Percentiles rank a stretch among this genome's conserved stretches.
Conservation (phyloP, 352 stramenopile genomes). For the Aphanomyces stellatus region DNA sequence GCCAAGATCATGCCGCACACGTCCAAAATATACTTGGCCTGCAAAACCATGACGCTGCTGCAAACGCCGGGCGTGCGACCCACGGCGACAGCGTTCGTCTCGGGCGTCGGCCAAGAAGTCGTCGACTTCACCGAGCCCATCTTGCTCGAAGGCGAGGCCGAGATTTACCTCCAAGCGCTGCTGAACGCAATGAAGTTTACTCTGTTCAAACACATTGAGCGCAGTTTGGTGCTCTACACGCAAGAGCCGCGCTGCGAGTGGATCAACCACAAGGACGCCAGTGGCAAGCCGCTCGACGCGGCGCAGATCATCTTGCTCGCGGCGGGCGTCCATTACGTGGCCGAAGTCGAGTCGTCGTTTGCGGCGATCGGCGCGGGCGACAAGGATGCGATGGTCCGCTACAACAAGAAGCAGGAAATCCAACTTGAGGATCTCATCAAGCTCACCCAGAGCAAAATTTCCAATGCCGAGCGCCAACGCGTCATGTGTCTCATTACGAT, state of each 20-base stretch:
- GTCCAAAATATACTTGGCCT: slow-evolving; percentile 94
- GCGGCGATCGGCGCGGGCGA: slow-evolving; percentile 61
- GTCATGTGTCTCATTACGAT: slow-evolving; percentile 96
- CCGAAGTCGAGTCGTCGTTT: slow-evolving; percentile 86
- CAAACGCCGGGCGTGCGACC: slow-evolving; percentile 51
- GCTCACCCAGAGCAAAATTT: slow-evolving; percentile 87
- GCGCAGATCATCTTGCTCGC: slow-evolving; percentile 93
- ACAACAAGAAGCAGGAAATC: slow-evolving; percentile 88
- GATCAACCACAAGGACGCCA: slow-evolving; percentile 92
- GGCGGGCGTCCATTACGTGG: slow-evolving; percentile 89
- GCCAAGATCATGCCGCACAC: slow-evolving; percentile 93
- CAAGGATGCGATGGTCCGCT: slow-evolving; percentile 79
- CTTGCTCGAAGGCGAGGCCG: slow-evolving; percentile 92
- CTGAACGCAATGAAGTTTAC: slow-evolving; percentile 91
- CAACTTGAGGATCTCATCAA: slow-evolving; percentile 93
- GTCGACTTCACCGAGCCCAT: slow-evolving; percentile 90
- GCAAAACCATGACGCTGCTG: slow-evolving; percentile 86
- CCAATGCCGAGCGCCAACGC: slow-evolving; percentile 86
- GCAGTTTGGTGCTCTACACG: slow-evolving; percentile 87
- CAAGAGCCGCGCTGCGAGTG: slow-evolving; percentile 90
- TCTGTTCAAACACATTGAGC: slow-evolving; percentile 91
- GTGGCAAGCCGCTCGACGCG: slow-evolving; percentile 84
- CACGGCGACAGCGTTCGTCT: slow-evolving; percentile 87
- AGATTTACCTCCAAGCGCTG: slow-evolving; percentile 96
- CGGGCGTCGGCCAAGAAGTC: slow-evolving; percentile 89